phyloP scores from a whole-genome alignment of 225 moss, liverwort and hornwort species.

The Physcomitrellopsis africana region DNA sequence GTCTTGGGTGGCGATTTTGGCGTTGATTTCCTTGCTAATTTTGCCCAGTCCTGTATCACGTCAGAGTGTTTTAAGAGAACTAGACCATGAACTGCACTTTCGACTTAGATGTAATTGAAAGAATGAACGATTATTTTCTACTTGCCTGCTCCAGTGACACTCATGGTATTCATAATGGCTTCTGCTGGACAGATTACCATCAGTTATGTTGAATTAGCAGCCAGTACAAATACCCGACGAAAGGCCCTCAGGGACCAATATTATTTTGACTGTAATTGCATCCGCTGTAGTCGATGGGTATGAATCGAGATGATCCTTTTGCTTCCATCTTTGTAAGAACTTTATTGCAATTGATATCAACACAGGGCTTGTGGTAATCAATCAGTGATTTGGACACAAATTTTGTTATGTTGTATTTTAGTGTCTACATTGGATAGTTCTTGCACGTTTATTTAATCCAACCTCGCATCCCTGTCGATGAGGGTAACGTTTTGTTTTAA shows the following conservation, averaged over 20 bases:
- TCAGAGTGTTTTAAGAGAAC: slow-evolving; percentile 12
- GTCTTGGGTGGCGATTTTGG: slow-evolving; percentile 14
- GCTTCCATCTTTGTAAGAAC: slow-evolving; percentile 15
- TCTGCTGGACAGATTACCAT: slow-evolving; percentile 51
- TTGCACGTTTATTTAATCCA: not conserved
- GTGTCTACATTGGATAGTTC: not conserved
- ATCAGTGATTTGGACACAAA: slow-evolving; percentile 8
- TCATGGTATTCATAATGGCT: slow-evolving; percentile 18
- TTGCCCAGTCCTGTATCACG: not conserved
- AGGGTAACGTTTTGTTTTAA: slow-evolving; percentile 11
- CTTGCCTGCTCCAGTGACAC: slow-evolving; percentile 1
- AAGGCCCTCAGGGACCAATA: slow-evolving; percentile 63
- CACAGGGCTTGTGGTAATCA: not conserved
- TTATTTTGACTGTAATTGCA: slow-evolving; percentile 58
- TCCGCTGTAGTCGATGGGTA: slow-evolving; percentile 54
- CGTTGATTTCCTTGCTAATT: slow-evolving; percentile 5
- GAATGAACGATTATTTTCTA: not conserved
- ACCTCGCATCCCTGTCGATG: not conserved
- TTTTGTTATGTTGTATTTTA: not conserved
- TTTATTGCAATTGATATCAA: slow-evolving; percentile 14
- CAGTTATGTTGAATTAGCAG: slow-evolving; percentile 64
- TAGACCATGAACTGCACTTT: slow-evolving; percentile 23
- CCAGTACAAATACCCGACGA: slow-evolving; percentile 49
- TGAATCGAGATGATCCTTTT: not conserved
- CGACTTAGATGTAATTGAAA: slow-evolving; percentile 1